Evolutionary conservation across 192 early-diverging fungal genomes (phyloP).

Genomic region (Physocladia obscura): DNA sequence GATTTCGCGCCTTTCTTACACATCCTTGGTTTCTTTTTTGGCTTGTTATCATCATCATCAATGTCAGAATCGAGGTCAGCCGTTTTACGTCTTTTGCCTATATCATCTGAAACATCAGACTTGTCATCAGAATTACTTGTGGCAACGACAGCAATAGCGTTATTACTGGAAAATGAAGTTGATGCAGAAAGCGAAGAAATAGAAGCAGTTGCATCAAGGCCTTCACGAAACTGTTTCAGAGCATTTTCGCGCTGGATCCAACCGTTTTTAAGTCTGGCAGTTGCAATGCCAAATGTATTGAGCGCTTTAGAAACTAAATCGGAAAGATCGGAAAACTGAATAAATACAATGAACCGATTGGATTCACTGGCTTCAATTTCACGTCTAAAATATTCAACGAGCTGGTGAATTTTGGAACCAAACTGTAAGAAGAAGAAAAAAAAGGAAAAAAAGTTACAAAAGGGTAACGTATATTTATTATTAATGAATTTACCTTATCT

Average conservation of each 20-base stretch:
- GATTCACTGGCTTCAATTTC: not conserved
- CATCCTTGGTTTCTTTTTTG: not conserved
- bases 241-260: constrained; percentile 19
- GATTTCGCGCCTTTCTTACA: not conserved
- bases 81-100: too few species aligned
- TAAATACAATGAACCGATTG: constrained; percentile 21
- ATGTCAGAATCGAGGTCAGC: not conserved
- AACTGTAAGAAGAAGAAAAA: not conserved
- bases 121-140: not conserved
- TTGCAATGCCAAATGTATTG: constrained; percentile 23
- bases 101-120: not conserved
- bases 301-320: constrained; percentile 15
- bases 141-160: too few species aligned
- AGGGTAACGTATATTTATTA: not conserved
- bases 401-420: constrained; percentile 27
- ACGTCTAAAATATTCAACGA: constrained; percentile 8
- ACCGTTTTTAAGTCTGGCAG: constrained; percentile 14
- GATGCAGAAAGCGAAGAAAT: not conserved
- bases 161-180: too few species aligned
- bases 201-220: not conserved
- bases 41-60: not conserved
- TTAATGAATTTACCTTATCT: not conserved
- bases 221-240: constrained; percentile 5
- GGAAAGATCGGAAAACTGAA: constrained; percentile 20
- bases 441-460: not conserved